These are phyloP conservation scores for Penicillium olsonii DNA, from an alignment of 2,329 filamentous ascomycete species.

Conservation along the genomic window DNA sequence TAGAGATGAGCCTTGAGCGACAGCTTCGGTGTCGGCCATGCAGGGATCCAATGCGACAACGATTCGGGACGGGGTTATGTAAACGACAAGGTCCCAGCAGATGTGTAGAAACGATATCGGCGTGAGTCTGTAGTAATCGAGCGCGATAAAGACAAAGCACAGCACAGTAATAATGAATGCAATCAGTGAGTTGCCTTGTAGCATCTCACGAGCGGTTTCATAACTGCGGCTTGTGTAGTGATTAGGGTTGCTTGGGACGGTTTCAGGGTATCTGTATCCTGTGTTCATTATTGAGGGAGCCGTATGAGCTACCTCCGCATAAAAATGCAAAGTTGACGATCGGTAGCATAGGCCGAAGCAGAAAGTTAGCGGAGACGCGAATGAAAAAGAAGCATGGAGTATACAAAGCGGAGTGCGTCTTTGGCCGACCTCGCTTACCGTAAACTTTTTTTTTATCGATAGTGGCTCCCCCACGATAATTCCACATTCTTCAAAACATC, in stretches of 20 bases:
- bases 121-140: constrained; percentile 33
- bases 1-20: constrained; percentile 42
- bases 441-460: constrained; percentile 41
- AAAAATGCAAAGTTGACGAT: constrained; percentile 11
- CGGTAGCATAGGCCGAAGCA: neutral
- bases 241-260: constrained; percentile 32
- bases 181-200: constrained; percentile 32
- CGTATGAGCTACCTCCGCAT: constrained; percentile 22
- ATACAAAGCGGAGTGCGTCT: constrained; percentile 22
- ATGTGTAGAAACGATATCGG: constrained; percentile 32
- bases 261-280: constrained; percentile 33
- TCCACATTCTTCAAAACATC: constrained; percentile 19
- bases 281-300: constrained; percentile 37
- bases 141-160: constrained; percentile 30
- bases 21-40: constrained; percentile 43
- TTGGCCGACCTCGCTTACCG: constrained; percentile 30
- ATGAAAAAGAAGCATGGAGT: constrained; percentile 11
- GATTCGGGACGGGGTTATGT: constrained; percentile 41
- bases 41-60: constrained; percentile 53
- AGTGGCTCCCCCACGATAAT: constrained; percentile 32
- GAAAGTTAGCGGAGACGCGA: constrained; percentile 1
- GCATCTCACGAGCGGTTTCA: constrained; percentile 32
- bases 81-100: constrained; percentile 43
- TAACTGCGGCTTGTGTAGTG: constrained; percentile 28
- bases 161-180: constrained; percentile 31